These are phyloP conservation scores for Mycena rebaudengoi DNA, from an alignment of 768 basidiomycete genomes.

Conservation along the genomic window DNA sequence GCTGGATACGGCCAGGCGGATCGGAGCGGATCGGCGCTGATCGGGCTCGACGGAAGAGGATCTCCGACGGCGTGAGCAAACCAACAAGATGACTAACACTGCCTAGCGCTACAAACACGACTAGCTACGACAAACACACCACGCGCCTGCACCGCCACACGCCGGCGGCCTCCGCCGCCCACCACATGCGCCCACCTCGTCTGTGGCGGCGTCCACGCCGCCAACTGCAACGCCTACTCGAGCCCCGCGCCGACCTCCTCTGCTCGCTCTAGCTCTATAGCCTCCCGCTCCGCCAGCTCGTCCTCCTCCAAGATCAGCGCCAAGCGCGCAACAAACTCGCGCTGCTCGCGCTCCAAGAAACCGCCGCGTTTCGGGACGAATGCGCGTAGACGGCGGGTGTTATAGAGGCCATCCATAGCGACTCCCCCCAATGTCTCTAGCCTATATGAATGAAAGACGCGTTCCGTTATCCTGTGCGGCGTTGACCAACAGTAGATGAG, in stretches of 20 bases:
- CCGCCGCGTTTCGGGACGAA: conserved; percentile 17
- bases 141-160: too few relatives aligned
- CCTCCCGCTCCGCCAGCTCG: not conserved
- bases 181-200: not conserved
- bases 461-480: conserved; percentile 22
- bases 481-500: conserved; percentile 40
- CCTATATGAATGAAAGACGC: conserved; percentile 21
- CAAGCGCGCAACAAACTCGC: not conserved
- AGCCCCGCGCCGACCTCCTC: not conserved
- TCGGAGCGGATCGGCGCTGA: too few relatives aligned
- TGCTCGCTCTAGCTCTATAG: not conserved
- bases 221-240: not conserved
- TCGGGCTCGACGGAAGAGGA: too few relatives aligned
- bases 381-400: not conserved
- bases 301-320: not conserved
- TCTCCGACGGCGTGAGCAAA: too few relatives aligned
- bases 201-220: not conserved
- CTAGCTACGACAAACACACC: too few relatives aligned
- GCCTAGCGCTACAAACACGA: too few relatives aligned
- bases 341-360: not conserved
- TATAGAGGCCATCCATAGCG: not conserved
- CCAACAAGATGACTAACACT: too few relatives aligned
- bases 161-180: too few relatives aligned
- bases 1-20: too few relatives aligned
- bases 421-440: conserved; percentile 12